These are phyloP conservation scores for Cyathus striatus DNA, from an alignment of 768 basidiomycete species.

Conservation along the genomic window DNA sequence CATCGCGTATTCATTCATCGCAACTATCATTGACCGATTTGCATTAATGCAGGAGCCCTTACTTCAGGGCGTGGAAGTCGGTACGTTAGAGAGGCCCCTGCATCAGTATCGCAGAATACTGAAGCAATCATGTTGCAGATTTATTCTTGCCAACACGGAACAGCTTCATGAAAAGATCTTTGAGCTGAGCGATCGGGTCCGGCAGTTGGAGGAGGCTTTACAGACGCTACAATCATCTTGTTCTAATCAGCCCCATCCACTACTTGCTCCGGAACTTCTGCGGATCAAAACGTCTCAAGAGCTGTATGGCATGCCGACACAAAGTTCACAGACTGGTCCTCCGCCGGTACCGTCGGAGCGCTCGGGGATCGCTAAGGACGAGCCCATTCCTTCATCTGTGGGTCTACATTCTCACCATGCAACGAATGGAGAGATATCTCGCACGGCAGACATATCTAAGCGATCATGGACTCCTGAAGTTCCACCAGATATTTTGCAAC, in stretches of 20 bases:
- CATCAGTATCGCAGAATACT: no score
- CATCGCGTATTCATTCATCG: not conserved
- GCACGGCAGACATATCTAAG: conserved; percentile 6
- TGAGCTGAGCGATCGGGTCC: conserved; percentile 57
- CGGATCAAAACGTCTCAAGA: conserved; percentile 67
- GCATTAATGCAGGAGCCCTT: conserved; percentile 49
- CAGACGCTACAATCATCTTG: conserved; percentile 34
- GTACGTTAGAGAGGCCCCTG: conserved; percentile 25
- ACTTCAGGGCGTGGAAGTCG: conserved; percentile 63
- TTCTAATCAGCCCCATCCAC: conserved; percentile 43
- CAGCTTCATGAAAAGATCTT: conserved; percentile 61
- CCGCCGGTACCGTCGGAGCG: conserved; percentile 5
- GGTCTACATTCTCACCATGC: conserved; percentile 16
- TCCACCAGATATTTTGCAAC: conserved; percentile 44
- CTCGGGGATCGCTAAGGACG: conserved; percentile 12
- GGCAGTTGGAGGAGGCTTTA: conserved; percentile 59
- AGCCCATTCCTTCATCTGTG: conserved; percentile 17
- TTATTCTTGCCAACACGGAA: conserved; percentile 65
- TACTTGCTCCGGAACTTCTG: conserved; percentile 53
- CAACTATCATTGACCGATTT: conserved; percentile 4
- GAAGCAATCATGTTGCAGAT: conserved; percentile 27
- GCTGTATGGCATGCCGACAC: conserved; percentile 33
- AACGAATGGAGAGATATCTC: conserved; percentile 16
- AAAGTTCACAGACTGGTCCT: not conserved
- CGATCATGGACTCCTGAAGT: conserved; percentile 29